These are phyloP conservation scores for Arctium minus DNA, from an alignment of 129 eudicot genomes.

Conservation along the genomic window DNA sequence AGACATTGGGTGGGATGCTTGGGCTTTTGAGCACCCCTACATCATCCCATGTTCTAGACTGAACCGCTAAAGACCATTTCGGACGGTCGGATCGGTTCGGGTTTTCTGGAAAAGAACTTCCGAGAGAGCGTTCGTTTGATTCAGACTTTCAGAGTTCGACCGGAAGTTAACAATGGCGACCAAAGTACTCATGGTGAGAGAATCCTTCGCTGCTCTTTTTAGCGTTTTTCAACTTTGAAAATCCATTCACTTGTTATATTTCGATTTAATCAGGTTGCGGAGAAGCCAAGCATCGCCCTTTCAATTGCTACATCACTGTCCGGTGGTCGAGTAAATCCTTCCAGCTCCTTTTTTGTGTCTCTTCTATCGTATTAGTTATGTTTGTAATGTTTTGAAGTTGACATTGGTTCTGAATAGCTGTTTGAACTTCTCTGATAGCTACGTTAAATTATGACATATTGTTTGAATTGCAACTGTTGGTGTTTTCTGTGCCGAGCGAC, in stretches of 20 bases:
- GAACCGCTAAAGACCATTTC: neutral
- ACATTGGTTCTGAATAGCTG: neutral
- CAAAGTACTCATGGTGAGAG: conserved; percentile 81
- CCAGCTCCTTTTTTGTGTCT: neutral
- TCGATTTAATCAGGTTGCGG: conserved; percentile 65
- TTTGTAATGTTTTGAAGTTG: neutral
- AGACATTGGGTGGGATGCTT: no score
- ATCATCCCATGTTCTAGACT: neutral
- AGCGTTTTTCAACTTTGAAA: neutral
- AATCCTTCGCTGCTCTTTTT: neutral
- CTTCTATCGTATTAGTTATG: neutral
- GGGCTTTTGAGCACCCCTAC: neutral
- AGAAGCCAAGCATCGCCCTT: conserved; percentile 87
- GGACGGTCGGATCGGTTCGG: neutral
- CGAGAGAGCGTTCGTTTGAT: conserved; percentile 11
- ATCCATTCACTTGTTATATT: neutral
- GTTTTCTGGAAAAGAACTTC: neutral
- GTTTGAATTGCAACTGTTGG: neutral
- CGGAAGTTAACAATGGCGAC: conserved; percentile 48
- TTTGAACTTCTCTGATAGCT: neutral
- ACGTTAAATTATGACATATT: neutral
- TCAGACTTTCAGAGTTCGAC: neutral
- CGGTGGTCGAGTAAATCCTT: conserved; percentile 63
- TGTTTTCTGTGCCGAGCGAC: neutral
- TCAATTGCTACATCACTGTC: conserved; percentile 87